Percentiles rank a stretch among this genome's conserved stretches.
Evolutionary conservation across 2,329 filamentous ascomycete genomes (phyloP).

Genomic region (Colletotrichum euphorbiae): DNA sequence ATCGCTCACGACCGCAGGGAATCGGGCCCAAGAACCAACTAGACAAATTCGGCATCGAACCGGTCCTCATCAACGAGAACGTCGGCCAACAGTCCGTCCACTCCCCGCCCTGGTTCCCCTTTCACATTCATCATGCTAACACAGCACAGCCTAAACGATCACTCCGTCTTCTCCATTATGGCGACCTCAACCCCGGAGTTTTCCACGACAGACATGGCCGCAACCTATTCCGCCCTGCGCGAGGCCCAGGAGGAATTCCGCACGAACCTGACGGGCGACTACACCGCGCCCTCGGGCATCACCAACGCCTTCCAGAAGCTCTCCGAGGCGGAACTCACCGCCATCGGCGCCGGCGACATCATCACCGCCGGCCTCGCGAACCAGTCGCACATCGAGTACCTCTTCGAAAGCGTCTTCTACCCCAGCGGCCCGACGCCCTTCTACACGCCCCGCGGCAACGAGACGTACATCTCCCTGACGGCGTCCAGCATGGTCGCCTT

Average conservation of each 20-base stretch:
- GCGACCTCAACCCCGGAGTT: constrained; percentile 43
- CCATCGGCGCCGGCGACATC: constrained; percentile 42
- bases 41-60: constrained; percentile 42
- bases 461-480: constrained; percentile 45
- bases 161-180: constrained; percentile 47
- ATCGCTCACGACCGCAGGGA: constrained; percentile 37
- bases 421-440: constrained; percentile 45
- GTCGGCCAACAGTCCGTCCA: constrained; percentile 43
- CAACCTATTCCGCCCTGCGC: constrained; percentile 40
- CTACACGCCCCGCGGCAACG: constrained; percentile 43
- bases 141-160: constrained; percentile 42
- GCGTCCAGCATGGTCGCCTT: constrained; percentile 44
- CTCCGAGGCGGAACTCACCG: constrained; percentile 38
- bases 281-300: constrained; percentile 44
- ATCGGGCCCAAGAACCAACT: constrained; percentile 40
- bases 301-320: constrained; percentile 44
- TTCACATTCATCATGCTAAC: constrained; percentile 5
- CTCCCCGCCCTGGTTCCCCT: too few species aligned
- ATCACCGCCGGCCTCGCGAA: constrained; percentile 41
- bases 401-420: constrained; percentile 46
- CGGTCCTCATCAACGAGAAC: constrained; percentile 43
- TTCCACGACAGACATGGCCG: constrained; percentile 43
- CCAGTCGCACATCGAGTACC: constrained; percentile 45
- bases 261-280: constrained; percentile 41
- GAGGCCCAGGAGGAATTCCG: constrained; percentile 43